Evolutionary conservation across 2,329 filamentous ascomycete genomes (phyloP), one percentile per base, ranked within the genome.

Genomic region (Elsinoe perseae): DNA sequence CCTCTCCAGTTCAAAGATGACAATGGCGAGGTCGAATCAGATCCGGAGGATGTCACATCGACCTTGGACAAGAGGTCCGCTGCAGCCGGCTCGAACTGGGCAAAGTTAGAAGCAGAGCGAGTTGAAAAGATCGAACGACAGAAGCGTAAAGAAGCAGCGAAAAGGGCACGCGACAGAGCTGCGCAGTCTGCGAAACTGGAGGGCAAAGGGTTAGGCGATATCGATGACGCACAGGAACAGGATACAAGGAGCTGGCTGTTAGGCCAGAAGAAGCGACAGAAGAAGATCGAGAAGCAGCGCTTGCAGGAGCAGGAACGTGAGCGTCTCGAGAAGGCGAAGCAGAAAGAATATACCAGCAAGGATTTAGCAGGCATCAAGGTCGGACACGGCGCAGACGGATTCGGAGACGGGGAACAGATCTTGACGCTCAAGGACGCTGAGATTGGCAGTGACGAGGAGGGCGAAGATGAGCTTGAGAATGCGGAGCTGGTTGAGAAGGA

Each of bases 371-470:
- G 92, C 34, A 84, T 98, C 64, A 93, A 89, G 68, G 92, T 98
- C 54, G 91, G 85, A 3, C 93, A 98, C 69, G 89, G 95, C 68
- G 72, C 91, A 58, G 82, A 81, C 3, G 81, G 87, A 20, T 92
- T 98, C 60, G 83, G 88, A 21, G 89, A 89, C 54, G 77, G 88
- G 58, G 91, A 95, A 58, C 90, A 97, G 67, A 83, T 98, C 28
- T 76, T 98, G 54, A 96, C 92, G 0, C 79, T 98, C n/a, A 96
- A 95, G 67, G 93, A 98, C 71, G 82, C 87, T 1, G 89, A 87
- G 1, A 89, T 98, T 56, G 82, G 90, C 50, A 83, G 88, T 8
- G 75, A 77, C 58, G 90, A 89, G 25, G 87, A 90, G 58, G 53
- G 16, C 27, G 92, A 89, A 2, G 93, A 97, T 68, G 90, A 97